Percentiles rank a stretch among this genome's conserved stretches.
Evolutionary conservation across 768 basidiomycete genomes (phyloP).

Genomic region (Gelatoporia subvermispora): DNA sequence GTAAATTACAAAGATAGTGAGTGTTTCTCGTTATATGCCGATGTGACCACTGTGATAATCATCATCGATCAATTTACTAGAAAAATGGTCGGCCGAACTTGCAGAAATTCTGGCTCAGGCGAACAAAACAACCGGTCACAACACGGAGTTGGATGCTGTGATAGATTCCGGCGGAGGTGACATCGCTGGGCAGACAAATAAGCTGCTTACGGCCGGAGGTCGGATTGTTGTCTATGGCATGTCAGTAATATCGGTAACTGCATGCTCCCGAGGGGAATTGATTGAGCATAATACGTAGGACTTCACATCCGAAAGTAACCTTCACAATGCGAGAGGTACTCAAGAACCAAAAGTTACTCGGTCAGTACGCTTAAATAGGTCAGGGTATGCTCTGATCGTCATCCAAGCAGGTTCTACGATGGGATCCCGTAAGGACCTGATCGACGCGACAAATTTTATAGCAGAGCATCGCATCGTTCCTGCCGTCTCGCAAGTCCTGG

Average conservation of each 20-base stretch:
- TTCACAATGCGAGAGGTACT: constrained; percentile 79
- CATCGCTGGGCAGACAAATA: constrained; percentile 29
- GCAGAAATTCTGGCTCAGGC: constrained; percentile 25
- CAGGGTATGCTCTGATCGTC: neutral
- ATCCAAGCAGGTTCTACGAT: constrained; percentile 64
- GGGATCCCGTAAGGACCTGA: constrained; percentile 74
- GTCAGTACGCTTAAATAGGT: constrained; percentile 31
- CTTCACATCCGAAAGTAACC: constrained; percentile 49
- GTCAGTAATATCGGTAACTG: constrained; percentile 23
- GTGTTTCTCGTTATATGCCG: constrained; percentile 13
- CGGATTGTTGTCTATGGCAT: constrained; percentile 36
- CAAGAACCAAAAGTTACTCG: constrained; percentile 68
- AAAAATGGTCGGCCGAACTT: constrained; percentile 32
- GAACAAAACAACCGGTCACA: constrained; percentile 1
- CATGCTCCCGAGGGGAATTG: too few relatives aligned
- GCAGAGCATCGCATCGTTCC: constrained; percentile 62
- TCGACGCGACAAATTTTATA: constrained; percentile 68
- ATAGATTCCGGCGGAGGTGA: constrained; percentile 44
- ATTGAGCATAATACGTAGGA: too few relatives aligned
- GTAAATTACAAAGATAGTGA: constrained; percentile 65
- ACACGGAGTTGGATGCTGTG: constrained; percentile 31
- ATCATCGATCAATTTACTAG: constrained; percentile 8
- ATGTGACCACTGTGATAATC: neutral
- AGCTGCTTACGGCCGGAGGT: constrained; percentile 33
- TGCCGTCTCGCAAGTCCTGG: constrained; percentile 63